Percentiles rank a stretch among this genome's conserved stretches.
phyloP scores from a whole-genome alignment of 371 early-diverging fungal species.

The Gilbertella persicaria region DNA sequence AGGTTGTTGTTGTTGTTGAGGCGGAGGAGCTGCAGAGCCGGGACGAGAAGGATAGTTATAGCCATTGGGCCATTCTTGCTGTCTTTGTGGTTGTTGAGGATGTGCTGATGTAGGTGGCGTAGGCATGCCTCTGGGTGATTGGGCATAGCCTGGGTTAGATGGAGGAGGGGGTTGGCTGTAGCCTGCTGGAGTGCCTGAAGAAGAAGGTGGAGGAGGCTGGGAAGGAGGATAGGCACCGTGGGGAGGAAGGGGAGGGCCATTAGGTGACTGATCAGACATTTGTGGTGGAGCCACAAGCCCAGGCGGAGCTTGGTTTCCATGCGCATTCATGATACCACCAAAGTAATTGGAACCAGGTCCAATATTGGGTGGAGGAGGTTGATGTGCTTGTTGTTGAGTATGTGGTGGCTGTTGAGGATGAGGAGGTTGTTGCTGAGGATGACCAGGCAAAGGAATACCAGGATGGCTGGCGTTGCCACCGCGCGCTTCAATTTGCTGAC shows the following conservation, averaged over 20 bases:
- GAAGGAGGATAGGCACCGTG: constrained; percentile 6
- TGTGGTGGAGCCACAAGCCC: constrained; percentile 45
- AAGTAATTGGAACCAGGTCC: constrained; percentile 54
- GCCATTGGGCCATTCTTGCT: constrained; percentile 20
- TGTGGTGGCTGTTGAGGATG: constrained; percentile 30
- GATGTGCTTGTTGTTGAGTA: constrained; percentile 25
- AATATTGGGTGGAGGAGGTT: constrained; percentile 47
- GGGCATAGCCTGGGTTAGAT: constrained; percentile 18
- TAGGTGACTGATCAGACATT: constrained; percentile 37
- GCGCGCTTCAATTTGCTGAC: constrained; percentile 49
- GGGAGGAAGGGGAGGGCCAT: constrained; percentile 17
- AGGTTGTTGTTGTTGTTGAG: constrained; percentile 15
- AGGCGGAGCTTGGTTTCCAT: constrained; percentile 31
- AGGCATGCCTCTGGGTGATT: constrained; percentile 31
- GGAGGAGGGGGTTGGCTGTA: constrained; percentile 3
- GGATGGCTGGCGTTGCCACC: constrained; percentile 25
- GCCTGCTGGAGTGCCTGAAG: constrained; percentile 5
- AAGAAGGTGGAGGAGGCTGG: constrained; percentile 11
- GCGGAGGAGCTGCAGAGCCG: neutral
- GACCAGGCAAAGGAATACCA: constrained; percentile 14
- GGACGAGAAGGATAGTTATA: constrained; percentile 12
- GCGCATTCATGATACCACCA: constrained; percentile 50
- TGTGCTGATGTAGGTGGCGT: constrained; percentile 26
- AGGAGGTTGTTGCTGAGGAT: constrained; percentile 19
- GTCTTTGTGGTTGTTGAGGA: constrained; percentile 14